Evolutionary conservation across 352 stramenopile species (phyloP).

Genomic region (Pythium phragmiticola): DNA sequence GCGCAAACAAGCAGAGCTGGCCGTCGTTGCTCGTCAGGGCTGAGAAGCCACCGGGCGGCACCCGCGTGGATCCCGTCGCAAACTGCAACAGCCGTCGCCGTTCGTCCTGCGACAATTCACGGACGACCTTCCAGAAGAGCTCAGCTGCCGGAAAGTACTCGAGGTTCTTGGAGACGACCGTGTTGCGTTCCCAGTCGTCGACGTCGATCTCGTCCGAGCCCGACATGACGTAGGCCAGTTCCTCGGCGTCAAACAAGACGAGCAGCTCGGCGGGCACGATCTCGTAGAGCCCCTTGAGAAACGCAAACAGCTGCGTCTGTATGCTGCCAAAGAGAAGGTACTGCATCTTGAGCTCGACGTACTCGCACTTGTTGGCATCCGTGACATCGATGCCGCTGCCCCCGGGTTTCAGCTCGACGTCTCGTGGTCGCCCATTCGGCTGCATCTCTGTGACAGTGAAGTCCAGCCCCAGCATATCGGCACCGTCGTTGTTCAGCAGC

Average conservation of each 20-base stretch:
- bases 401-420: conserved; percentile 51
- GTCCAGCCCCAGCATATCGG: conserved; percentile 49
- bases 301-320: conserved; percentile 58
- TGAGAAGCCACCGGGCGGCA: conserved; percentile 30
- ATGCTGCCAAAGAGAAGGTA: conserved; percentile 88
- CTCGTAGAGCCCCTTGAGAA: conserved; percentile 92
- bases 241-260: conserved; percentile 93
- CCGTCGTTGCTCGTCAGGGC: conserved; percentile 32
- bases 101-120: conserved; percentile 34
- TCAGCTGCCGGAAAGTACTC: conserved; percentile 2
- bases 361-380: conserved; percentile 93
- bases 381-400: conserved; percentile 81
- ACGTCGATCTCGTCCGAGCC: conserved; percentile 91
- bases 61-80: conserved; percentile 35
- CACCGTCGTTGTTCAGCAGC: conserved; percentile 48
- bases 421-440: conserved; percentile 8
- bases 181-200: conserved; percentile 88
- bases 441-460: conserved; percentile 37
- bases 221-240: conserved; percentile 92
- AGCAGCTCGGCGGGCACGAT: conserved; percentile 88
- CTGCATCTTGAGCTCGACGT: conserved; percentile 87
- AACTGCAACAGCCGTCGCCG: conserved; percentile 38
- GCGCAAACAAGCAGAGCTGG: conserved; percentile 29
- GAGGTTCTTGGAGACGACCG: conserved; percentile 21
- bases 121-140: conserved; percentile 49